Conservation (phyloP, 202 grass and related monocot genomes). For the Schoenoplectus triqueter region DNA sequence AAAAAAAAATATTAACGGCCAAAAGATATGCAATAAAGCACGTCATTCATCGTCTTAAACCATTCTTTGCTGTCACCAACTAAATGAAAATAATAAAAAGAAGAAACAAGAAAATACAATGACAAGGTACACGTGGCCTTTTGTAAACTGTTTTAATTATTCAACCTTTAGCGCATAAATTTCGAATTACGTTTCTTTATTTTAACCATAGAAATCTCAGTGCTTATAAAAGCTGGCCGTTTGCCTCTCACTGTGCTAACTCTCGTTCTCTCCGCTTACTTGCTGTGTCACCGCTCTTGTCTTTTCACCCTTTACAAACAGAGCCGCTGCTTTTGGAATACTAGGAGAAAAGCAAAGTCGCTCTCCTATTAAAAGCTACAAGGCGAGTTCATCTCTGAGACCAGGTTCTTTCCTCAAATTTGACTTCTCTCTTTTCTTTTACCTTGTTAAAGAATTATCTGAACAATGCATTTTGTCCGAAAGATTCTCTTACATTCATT, state of each 20-base stretch:
- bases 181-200: neutral
- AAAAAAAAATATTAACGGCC: neutral
- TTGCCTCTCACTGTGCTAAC: too few species aligned
- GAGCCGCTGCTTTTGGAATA: neutral
- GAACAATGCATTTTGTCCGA: too few species aligned
- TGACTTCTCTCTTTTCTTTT: neutral
- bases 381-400: neutral
- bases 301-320: constrained; percentile 19
- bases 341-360: neutral
- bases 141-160: neutral
- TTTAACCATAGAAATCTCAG: neutral
- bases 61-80: constrained; percentile 10
- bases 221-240: neutral
- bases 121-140: neutral
- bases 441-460: neutral
- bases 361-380: neutral
- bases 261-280: constrained; percentile 29
- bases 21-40: neutral
- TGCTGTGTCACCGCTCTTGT: neutral
- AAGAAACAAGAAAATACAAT: neutral
- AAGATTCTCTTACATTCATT: too few species aligned
- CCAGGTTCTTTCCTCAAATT: neutral
- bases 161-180: neutral
- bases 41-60: neutral
- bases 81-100: neutral